phyloP scores from a whole-genome alignment of 2,329 filamentous ascomycete species.

The Sordariomycetes sp. region DNA sequence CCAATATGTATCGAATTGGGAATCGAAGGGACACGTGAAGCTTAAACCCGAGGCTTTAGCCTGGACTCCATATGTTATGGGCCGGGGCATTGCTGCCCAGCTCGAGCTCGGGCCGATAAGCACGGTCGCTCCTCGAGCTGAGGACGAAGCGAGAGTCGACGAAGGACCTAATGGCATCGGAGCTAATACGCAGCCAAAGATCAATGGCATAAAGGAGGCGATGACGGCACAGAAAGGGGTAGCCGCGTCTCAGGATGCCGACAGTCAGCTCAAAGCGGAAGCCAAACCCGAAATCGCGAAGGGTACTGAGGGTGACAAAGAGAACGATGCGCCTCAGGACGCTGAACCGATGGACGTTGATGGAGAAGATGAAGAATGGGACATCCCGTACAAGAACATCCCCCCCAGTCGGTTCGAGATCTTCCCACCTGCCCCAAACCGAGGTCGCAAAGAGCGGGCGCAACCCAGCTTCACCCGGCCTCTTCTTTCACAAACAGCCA shows the following conservation, averaged over 20 bases:
- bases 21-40: conserved; percentile 78
- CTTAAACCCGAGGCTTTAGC: conserved; percentile 73
- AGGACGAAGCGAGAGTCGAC: conserved; percentile 43
- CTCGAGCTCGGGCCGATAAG: conserved; percentile 77
- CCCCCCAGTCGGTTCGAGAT: conserved; percentile 68
- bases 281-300: conserved; percentile 12
- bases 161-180: conserved; percentile 15
- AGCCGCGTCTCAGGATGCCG: background rate
- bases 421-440: conserved; percentile 52
- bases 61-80: conserved; percentile 98
- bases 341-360: conserved; percentile 11
- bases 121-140: conserved; percentile 80
- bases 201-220: conserved; percentile 12
- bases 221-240: background rate
- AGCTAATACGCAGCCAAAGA: conserved; percentile 10
- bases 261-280: conserved; percentile 11
- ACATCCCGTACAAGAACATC: conserved; percentile 43
- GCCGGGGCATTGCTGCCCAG: conserved; percentile 69
- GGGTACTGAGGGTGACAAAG: conserved; percentile 19
- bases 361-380: conserved; percentile 31
- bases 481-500: conserved; percentile 10
- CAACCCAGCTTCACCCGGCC: conserved; percentile 31
- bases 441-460: conserved; percentile 33
- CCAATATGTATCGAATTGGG: conserved; percentile 82
- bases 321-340: no score